Conservation (phyloP, 441 rosid genomes). For the Macaranga tanarius region DNA sequence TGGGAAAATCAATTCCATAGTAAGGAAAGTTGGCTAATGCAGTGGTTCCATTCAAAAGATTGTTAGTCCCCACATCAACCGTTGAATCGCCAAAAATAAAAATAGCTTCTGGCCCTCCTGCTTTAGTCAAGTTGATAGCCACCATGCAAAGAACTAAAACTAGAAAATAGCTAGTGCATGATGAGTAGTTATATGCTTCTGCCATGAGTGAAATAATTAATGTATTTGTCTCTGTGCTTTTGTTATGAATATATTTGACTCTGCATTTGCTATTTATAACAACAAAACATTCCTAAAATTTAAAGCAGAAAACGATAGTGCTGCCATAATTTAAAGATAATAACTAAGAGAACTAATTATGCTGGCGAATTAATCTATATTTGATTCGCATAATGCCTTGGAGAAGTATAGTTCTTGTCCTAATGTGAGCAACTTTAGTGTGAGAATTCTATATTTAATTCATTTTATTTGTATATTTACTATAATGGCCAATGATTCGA, state of each 20-base stretch:
- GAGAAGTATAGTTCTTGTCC: not conserved
- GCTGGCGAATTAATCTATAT: not conserved
- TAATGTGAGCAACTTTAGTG: not conserved
- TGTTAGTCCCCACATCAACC: conserved; percentile 43
- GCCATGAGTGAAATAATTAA: not conserved
- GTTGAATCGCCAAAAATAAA: conserved; percentile 36
- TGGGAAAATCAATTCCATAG: conserved; percentile 39
- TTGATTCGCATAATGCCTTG: not conserved
- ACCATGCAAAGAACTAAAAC: not conserved
- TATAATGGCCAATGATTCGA: too few species aligned
- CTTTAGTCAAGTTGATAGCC: not conserved
- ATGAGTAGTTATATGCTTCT: not conserved
- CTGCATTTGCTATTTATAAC: not conserved
- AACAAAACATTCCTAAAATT: too few species aligned
- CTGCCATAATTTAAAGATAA: not conserved
- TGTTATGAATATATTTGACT: not conserved
- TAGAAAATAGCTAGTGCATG: not conserved
- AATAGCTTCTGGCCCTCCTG: not conserved
- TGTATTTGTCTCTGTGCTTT: not conserved
- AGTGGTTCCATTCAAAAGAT: conserved; percentile 10
- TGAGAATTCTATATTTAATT: not conserved
- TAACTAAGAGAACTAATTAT: not conserved
- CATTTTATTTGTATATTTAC: not conserved
- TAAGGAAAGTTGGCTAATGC: conserved; percentile 26
- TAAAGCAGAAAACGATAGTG: not conserved